Evolutionary conservation across 495 filamentous ascomycete species (phyloP).

Genomic region (Neurospora sp.): DNA sequence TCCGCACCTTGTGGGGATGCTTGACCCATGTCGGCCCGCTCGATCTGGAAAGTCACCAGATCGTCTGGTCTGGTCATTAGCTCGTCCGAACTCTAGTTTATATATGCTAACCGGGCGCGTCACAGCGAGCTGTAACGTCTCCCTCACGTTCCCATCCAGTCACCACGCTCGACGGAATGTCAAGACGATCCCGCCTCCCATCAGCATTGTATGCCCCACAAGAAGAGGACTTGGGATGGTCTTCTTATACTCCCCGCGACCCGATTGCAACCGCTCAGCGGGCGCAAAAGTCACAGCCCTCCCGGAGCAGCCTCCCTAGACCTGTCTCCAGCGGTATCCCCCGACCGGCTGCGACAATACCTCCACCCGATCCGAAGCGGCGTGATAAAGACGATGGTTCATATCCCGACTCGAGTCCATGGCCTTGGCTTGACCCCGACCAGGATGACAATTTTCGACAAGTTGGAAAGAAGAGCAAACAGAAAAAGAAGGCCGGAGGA

Average conservation of each 20-base stretch:
- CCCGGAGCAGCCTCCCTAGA: neutral
- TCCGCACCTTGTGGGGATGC: neutral
- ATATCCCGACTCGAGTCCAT: constrained; percentile 19
- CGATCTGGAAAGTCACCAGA: neutral
- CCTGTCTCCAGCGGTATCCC: neutral
- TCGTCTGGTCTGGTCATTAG: neutral
- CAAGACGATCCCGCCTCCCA: constrained; percentile 7
- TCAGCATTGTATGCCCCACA: neutral
- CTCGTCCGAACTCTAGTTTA: neutral
- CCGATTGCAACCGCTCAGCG: constrained; percentile 11
- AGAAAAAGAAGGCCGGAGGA: constrained; percentile 12
- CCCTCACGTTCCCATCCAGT: neutral
- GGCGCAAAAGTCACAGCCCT: constrained; percentile 7
- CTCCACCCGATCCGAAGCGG: neutral
- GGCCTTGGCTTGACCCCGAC: constrained; percentile 30
- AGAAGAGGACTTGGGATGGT: constrained; percentile 6
- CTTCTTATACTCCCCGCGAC: constrained; percentile 1
- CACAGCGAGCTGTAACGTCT: constrained; percentile 2
- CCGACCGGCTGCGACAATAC: neutral
- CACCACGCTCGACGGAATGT: constrained; percentile 7
- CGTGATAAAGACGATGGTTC: constrained; percentile 10
- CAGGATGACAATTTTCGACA: constrained; percentile 38
- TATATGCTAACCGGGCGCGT: neutral
- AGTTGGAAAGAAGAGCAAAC: constrained; percentile 28
- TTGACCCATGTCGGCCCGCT: neutral